Evolutionary conservation across 371 early-diverging fungal genomes (phyloP).

Genomic region (Mucor circinelloides): DNA sequence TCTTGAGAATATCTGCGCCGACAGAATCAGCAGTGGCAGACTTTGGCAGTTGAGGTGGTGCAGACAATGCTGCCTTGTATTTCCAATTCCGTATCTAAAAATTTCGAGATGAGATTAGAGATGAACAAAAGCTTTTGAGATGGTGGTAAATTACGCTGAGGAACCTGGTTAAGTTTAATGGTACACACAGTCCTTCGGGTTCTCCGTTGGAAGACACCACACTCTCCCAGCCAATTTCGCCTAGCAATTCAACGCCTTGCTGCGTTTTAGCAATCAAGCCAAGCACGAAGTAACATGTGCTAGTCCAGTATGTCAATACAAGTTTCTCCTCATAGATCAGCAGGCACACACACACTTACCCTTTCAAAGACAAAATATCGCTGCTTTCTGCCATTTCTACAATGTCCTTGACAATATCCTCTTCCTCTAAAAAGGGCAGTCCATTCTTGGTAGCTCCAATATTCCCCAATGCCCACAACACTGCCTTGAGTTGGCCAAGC

Average conservation of each 20-base stretch:
- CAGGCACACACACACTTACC: constrained; percentile 56
- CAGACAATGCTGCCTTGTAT: constrained; percentile 48
- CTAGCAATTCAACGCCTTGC: constrained; percentile 72
- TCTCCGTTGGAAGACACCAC: constrained; percentile 58
- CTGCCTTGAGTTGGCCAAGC: constrained; percentile 71
- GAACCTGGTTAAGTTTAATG: constrained; percentile 60
- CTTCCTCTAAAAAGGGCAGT: constrained; percentile 69
- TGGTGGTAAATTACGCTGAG: constrained; percentile 54
- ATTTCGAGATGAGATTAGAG: background rate
- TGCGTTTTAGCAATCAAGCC: constrained; percentile 73
- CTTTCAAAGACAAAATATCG: constrained; percentile 73
- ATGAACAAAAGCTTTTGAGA: background rate
- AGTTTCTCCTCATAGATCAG: no score
- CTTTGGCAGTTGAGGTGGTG: constrained; percentile 51
- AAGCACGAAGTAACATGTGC: constrained; percentile 81
- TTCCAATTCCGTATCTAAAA: constrained; percentile 67
- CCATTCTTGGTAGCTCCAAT: constrained; percentile 78
- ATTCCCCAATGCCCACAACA: constrained; percentile 82
- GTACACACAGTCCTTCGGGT: constrained; percentile 69
- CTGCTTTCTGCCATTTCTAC: constrained; percentile 70
- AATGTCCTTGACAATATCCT: constrained; percentile 73
- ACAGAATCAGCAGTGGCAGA: constrained; percentile 48
- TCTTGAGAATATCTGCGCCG: constrained; percentile 70
- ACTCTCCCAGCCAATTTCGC: constrained; percentile 80
- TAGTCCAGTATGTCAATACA: constrained; percentile 17